Evolutionary conservation across 2,329 filamentous ascomycete genomes (phyloP).

Genomic region (Pseudogymnoascus sp.): DNA sequence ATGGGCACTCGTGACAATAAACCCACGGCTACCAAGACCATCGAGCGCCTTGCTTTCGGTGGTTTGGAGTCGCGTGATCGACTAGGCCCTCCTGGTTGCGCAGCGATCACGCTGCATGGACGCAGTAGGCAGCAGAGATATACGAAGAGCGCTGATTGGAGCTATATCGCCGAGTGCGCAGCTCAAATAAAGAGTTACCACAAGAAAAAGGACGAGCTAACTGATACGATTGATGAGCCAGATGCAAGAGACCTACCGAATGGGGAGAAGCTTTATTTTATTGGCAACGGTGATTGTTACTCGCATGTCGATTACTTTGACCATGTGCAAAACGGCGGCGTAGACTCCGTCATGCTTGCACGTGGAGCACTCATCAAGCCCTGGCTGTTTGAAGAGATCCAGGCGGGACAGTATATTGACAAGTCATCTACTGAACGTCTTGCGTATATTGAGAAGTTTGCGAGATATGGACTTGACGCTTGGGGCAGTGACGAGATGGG

Average conservation of each 20-base stretch:
- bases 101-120: slow-evolving; percentile 92
- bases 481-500: slow-evolving; percentile 96
- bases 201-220: slow-evolving; percentile 51
- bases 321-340: slow-evolving; percentile 65
- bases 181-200: slow-evolving; percentile 76
- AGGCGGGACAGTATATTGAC: slow-evolving; percentile 84
- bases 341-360: slow-evolving; percentile 96
- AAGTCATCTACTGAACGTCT: slow-evolving; percentile 86
- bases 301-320: slow-evolving; percentile 81
- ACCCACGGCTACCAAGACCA: slow-evolving; percentile 71
- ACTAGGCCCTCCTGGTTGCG: slow-evolving; percentile 71
- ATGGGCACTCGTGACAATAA: slow-evolving; percentile 76
- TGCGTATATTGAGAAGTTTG: slow-evolving; percentile 78
- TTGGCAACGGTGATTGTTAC: slow-evolving; percentile 95
- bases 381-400: slow-evolving; percentile 97
- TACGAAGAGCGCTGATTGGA: slow-evolving; percentile 85
- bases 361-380: slow-evolving; percentile 94
- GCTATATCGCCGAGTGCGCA: slow-evolving; percentile 84
- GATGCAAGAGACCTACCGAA: slow-evolving; percentile 67
- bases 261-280: slow-evolving; percentile 68
- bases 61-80: slow-evolving; percentile 60
- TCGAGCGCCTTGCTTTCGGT: slow-evolving; percentile 76
- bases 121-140: slow-evolving; percentile 91
- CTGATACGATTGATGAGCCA: slow-evolving; percentile 69
- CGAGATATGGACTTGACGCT: slow-evolving; percentile 78